Evolutionary conservation across 2,329 filamentous ascomycete genomes (phyloP).

Genomic region (Ophiocordyceps australis): DNA sequence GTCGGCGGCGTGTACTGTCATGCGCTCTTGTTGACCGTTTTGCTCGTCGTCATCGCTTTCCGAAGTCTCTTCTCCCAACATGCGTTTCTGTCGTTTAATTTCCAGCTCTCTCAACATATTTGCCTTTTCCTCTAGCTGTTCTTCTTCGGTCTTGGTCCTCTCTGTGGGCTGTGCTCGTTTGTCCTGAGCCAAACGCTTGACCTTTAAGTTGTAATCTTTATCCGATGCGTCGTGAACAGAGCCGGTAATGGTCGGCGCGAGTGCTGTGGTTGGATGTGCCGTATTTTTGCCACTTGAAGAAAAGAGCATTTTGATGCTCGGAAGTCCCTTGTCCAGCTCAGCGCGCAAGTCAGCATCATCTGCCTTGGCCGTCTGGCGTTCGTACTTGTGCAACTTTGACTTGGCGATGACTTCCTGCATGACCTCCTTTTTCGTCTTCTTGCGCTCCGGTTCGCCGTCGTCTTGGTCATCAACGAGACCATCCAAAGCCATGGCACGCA

Average conservation of each 20-base stretch:
- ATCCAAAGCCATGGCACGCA: constrained; percentile 25
- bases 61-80: constrained; percentile 63
- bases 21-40: constrained; percentile 19
- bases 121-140: constrained; percentile 62
- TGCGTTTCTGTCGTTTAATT: constrained; percentile 62
- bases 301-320: constrained; percentile 57
- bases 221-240: constrained; percentile 55
- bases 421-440: constrained; percentile 91
- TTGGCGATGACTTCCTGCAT: constrained; percentile 98
- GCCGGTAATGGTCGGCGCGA: constrained; percentile 18
- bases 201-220: constrained; percentile 70
- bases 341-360: constrained; percentile 78
- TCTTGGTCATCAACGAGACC: constrained; percentile 28
- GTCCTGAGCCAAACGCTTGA: constrained; percentile 71
- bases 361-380: constrained; percentile 81
- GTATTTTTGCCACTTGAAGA: constrained; percentile 25
- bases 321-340: constrained; percentile 69
- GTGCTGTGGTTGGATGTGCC: constrained; percentile 4
- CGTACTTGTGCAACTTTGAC: constrained; percentile 88
- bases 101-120: constrained; percentile 65
- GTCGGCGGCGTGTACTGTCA: no score
- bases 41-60: constrained; percentile 42
- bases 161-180: constrained; percentile 71
- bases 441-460: constrained; percentile 52
- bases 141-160: constrained; percentile 81